phyloP scores from a whole-genome alignment of 1,139 yeast genomes.

The Pneumocystis canis region DNA sequence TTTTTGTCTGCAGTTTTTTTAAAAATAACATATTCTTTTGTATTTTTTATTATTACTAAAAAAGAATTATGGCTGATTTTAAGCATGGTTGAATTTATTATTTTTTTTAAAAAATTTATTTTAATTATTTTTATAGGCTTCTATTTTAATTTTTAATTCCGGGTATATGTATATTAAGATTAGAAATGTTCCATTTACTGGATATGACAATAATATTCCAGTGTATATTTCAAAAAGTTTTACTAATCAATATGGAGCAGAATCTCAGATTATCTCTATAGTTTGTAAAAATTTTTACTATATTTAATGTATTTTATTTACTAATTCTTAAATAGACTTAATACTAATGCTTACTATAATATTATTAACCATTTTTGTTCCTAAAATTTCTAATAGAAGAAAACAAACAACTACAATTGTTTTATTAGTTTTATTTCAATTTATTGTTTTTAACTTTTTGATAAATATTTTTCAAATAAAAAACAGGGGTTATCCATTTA shows the following conservation, averaged over 20 bases:
- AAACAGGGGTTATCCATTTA: conserved; percentile 43
- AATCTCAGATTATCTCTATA: background rate
- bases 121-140: background rate
- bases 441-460: conserved; percentile 36
- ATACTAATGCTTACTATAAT: conserved; percentile 15
- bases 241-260: background rate
- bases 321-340: conserved; percentile 26
- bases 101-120: background rate
- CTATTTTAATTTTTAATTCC: background rate
- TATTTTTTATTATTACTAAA: background rate
- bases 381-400: conserved; percentile 30
- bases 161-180: background rate
- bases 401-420: conserved; percentile 36
- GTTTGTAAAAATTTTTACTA: background rate
- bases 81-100: background rate
- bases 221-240: background rate
- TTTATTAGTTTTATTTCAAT: conserved; percentile 29
- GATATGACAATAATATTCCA: background rate
- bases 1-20: background rate
- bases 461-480: conserved; percentile 40
- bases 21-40: background rate
- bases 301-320: background rate
- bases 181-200: background rate
- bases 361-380: conserved; percentile 38
- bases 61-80: background rate